Evolutionary conservation across 441 rosid genomes (phyloP).

Genomic region (Sinapis alba): DNA sequence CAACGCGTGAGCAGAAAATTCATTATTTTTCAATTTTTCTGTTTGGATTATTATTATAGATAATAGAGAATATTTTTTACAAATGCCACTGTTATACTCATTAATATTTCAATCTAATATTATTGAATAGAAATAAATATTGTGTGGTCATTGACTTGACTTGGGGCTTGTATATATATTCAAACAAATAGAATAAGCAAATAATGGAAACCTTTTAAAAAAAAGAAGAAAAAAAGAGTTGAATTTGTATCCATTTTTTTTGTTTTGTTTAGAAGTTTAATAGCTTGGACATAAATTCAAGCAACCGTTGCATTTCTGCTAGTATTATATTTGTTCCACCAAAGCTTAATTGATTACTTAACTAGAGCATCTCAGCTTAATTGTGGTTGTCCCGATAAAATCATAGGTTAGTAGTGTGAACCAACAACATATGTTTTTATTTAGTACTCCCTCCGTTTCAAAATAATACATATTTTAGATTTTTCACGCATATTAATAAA

Average conservation of each 20-base stretch:
- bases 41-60: slow-evolving; percentile 19
- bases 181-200: not conserved
- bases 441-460: too few species aligned
- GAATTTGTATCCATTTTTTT: slow-evolving; percentile 17
- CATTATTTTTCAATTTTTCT: not conserved
- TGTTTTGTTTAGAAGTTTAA: slow-evolving; percentile 12
- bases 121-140: slow-evolving; percentile 8
- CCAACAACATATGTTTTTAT: slow-evolving; percentile 25
- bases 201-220: not conserved
- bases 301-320: slow-evolving; percentile 40
- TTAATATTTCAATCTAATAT: slow-evolving; percentile 20
- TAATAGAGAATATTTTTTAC: slow-evolving; percentile 22
- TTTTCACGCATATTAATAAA: too few species aligned
- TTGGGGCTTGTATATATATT: slow-evolving; percentile 30
- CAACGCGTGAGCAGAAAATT: slow-evolving; percentile 28
- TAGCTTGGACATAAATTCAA: slow-evolving; percentile 41
- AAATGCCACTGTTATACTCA: slow-evolving; percentile 20
- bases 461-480: too few species aligned
- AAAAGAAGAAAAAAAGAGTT: slow-evolving; percentile 22
- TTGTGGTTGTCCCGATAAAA: slow-evolving; percentile 29
- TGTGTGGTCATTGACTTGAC: slow-evolving; percentile 42
- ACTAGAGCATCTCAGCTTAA: slow-evolving; percentile 23
- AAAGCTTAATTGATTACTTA: slow-evolving; percentile 24
- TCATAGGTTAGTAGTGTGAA: slow-evolving; percentile 42
- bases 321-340: slow-evolving; percentile 26